Evolutionary conservation across 805 yeast genomes (phyloP).

Genomic region (Candida chauliodis): DNA sequence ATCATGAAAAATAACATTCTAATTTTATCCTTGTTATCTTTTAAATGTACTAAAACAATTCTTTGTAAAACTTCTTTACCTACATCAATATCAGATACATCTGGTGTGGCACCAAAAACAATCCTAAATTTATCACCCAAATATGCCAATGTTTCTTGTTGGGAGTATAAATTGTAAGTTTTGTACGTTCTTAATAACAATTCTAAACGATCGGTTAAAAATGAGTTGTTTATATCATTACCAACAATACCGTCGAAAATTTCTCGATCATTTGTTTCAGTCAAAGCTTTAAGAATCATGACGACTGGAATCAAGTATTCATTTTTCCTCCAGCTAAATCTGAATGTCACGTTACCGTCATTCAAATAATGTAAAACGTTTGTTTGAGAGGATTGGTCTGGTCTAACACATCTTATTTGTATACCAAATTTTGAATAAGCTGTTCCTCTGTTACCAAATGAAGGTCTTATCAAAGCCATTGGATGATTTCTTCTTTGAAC

Average conservation of each 20-base stretch:
- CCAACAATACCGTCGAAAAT: conserved; percentile 96
- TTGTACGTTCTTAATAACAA: conserved; percentile 85
- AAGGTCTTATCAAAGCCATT: conserved; percentile 94
- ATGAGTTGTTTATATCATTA: conserved; percentile 78
- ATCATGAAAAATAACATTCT: conserved; percentile 89
- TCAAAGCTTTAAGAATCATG: conserved; percentile 86
- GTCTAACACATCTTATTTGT: conserved; percentile 90
- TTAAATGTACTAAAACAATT: conserved; percentile 86
- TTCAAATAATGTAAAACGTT: conserved; percentile 93
- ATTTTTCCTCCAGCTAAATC: conserved; percentile 96
- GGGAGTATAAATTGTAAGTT: conserved; percentile 70
- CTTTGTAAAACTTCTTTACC: conserved; percentile 80
- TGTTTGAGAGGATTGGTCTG: conserved; percentile 96
- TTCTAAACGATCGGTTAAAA: conserved; percentile 97
- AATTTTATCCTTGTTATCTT: conserved; percentile 73
- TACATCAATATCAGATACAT: conserved; percentile 83
- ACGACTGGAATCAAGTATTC: conserved; percentile 92
- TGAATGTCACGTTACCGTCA: conserved; percentile 94
- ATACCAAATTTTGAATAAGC: conserved; percentile 86
- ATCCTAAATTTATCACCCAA: conserved; percentile 95
- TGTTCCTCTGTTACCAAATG: conserved; percentile 92
- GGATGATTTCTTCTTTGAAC: conserved; percentile 98
- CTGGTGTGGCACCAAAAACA: conserved; percentile 85
- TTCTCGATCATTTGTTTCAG: conserved; percentile 90
- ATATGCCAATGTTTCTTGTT: conserved; percentile 87